Conservation (phyloP, 805 yeast species). For the Saccharomycopsis fermentans region DNA sequence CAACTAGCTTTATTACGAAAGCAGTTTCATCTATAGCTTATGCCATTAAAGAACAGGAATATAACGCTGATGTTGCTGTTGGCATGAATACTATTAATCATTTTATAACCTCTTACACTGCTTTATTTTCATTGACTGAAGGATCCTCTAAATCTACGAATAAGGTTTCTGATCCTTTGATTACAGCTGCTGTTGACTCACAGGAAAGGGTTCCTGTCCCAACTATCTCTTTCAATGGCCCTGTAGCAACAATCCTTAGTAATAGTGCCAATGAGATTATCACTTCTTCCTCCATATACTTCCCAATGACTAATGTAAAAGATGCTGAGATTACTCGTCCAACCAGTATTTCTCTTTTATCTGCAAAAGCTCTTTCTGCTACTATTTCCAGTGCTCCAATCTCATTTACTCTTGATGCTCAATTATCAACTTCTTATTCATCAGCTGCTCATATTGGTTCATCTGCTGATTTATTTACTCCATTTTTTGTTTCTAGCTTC, state of each 20-base stretch:
- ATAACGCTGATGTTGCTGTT: no score
- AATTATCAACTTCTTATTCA: neutral
- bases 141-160: no score
- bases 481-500: neutral
- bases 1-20: no score
- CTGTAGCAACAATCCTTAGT: constrained; percentile 16
- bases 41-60: no score
- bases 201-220: no score
- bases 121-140: no score
- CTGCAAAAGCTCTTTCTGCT: neutral
- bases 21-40: no score
- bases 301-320: constrained; percentile 21
- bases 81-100: no score
- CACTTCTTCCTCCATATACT: constrained; percentile 29
- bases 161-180: no score
- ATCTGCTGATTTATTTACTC: neutral
- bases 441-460: neutral
- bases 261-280: constrained; percentile 21
- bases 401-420: constrained; percentile 8
- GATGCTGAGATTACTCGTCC: neutral
- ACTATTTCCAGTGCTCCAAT: neutral
- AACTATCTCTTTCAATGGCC: no score
- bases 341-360: neutral
- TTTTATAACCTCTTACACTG: no score
- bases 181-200: no score